Percentiles rank a stretch among this genome's conserved stretches.
phyloP scores from a whole-genome alignment of 2,329 filamentous ascomycete species.

The Paecilomyces formosus region DNA sequence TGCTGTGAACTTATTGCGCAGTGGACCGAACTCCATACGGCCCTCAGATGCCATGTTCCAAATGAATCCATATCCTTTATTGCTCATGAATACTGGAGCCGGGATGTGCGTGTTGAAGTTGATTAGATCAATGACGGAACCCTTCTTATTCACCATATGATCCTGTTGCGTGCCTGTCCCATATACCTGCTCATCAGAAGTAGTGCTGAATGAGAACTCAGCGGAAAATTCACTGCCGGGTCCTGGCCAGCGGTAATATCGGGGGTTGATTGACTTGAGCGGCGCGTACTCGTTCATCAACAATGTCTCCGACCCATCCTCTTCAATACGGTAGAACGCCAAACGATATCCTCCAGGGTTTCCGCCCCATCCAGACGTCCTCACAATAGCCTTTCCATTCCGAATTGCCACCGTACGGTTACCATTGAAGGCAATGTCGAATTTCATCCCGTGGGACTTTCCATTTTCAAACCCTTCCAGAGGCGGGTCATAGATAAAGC shows the following conservation, averaged over 20 bases:
- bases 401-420: conserved; percentile 20
- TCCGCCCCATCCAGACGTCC: conserved; percentile 19
- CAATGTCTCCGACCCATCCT: conserved; percentile 25
- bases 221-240: conserved; percentile 28
- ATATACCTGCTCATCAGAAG: conserved; percentile 48
- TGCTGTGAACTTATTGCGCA: conserved; percentile 51
- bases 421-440: conserved; percentile 24
- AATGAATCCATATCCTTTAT: conserved; percentile 52
- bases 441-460: conserved; percentile 21
- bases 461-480: conserved; percentile 29
- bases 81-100: conserved; percentile 53
- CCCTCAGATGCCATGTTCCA: conserved; percentile 59
- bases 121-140: conserved; percentile 52
- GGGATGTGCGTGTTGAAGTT: conserved; percentile 59
- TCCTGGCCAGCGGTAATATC: conserved; percentile 28
- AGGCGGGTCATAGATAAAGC: conserved; percentile 33
- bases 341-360: conserved; percentile 10
- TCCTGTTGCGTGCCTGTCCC: conserved; percentile 62
- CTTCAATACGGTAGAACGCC: conserved; percentile 27
- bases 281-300: conserved; percentile 28
- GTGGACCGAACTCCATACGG: conserved; percentile 50
- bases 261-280: conserved; percentile 26
- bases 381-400: conserved; percentile 30
- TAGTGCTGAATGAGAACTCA: conserved; percentile 30
- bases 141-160: conserved; percentile 52